These are phyloP conservation scores for Fusarium sp. DNA, from an alignment of 2,329 filamentous ascomycete genomes.

Conservation along the genomic window DNA sequence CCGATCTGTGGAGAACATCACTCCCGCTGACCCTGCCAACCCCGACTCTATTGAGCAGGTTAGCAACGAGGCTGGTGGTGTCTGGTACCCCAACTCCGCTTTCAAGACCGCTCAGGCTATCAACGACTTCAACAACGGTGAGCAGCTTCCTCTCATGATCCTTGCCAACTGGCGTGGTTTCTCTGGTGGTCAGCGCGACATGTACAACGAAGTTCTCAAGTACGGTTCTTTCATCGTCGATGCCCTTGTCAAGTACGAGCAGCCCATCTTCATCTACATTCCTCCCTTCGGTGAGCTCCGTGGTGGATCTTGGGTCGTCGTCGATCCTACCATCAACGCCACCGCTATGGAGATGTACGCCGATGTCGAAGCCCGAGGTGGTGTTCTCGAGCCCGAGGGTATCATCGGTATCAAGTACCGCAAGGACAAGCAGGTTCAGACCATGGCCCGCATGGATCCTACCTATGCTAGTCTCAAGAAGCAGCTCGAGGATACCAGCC, in stretches of 20 bases:
- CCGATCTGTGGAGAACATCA: constrained; percentile 95
- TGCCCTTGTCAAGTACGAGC: constrained; percentile 96
- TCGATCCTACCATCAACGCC: constrained; percentile 98
- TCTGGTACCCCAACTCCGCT: constrained; percentile 99
- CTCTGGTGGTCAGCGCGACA: constrained; percentile 98
- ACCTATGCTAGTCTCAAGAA: constrained; percentile 87
- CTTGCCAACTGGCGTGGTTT: constrained; percentile 99
- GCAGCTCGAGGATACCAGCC: constrained; percentile 71
- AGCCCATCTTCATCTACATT: constrained; percentile 99
- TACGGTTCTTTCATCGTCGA: constrained; percentile 99
- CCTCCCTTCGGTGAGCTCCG: constrained; percentile 96
- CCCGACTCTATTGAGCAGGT: constrained; percentile 98
- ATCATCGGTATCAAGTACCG: constrained; percentile 99
- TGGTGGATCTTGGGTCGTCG: constrained; percentile 99
- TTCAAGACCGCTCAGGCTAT: constrained; percentile 99
- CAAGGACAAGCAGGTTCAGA: constrained; percentile 96
- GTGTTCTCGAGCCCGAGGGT: constrained; percentile 97
- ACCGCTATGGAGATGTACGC: constrained; percentile 99
- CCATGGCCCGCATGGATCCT: constrained; percentile 93
- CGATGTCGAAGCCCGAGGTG: constrained; percentile 92
- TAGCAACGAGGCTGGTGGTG: constrained; percentile 93
- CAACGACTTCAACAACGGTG: constrained; percentile 98
- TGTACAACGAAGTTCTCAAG: constrained; percentile 99
- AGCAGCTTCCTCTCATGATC: constrained; percentile 98
- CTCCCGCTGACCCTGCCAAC: constrained; percentile 96